These are phyloP conservation scores for Rhodamnia rubescens DNA, from an alignment of 345 rosid species.

Conservation along the genomic window DNA sequence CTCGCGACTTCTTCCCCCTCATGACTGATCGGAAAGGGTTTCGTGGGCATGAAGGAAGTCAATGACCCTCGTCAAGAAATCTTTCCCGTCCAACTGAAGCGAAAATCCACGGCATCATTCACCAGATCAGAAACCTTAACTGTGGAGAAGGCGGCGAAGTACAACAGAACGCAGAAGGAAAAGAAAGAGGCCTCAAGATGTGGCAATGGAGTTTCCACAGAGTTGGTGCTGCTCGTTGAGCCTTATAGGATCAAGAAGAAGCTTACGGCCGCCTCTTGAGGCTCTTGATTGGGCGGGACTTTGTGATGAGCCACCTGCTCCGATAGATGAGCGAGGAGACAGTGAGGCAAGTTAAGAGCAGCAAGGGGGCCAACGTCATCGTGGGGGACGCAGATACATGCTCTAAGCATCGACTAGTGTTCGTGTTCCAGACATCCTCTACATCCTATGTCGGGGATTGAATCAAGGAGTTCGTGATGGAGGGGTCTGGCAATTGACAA, in stretches of 20 bases:
- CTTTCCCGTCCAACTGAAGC: not conserved
- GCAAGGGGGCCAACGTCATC: not conserved
- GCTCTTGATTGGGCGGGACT: not conserved
- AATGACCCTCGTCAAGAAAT: not conserved
- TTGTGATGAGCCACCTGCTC: not conserved
- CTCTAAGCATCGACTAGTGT: not conserved
- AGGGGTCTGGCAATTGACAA: not conserved
- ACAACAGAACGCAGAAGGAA: not conserved
- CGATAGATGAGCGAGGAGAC: not conserved
- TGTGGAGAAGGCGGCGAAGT: not conserved
- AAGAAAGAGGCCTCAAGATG: not conserved
- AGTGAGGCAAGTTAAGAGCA: not conserved
- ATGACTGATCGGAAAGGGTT: not conserved
- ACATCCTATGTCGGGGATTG: not conserved
- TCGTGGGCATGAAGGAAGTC: not conserved
- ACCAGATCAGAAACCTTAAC: not conserved
- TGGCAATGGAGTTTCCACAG: not conserved
- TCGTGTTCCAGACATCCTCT: not conserved
- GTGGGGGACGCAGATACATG: constrained; percentile 1
- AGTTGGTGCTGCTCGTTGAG: not conserved
- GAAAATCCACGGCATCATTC: not conserved
- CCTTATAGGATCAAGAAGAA: not conserved
- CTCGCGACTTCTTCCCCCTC: not conserved
- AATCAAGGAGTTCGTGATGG: not conserved
- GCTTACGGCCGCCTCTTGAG: not conserved